Conservation (phyloP, 2,329 filamentous ascomycete genomes). For the Orbilia javanica region DNA sequence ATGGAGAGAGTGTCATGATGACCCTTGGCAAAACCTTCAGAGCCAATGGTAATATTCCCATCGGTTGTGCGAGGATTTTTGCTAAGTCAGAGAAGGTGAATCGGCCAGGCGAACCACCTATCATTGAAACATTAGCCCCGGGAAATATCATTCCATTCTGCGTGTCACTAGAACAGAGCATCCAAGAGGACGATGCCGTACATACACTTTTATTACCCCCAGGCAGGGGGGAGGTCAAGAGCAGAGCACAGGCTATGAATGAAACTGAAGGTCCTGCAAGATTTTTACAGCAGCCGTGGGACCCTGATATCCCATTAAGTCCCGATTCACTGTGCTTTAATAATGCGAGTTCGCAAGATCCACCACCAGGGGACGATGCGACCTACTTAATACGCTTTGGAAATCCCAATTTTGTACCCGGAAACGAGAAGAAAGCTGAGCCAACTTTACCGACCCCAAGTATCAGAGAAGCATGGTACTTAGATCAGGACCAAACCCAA, state of each 20-base stretch:
- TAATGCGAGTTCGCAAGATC: constrained; percentile 14
- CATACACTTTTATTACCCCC: constrained; percentile 37
- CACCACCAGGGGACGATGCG: constrained; percentile 44
- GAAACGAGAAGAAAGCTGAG: constrained; percentile 32
- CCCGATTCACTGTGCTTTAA: constrained; percentile 34
- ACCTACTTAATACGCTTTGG: constrained; percentile 49
- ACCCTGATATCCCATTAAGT: constrained; percentile 32
- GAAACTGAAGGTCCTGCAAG: constrained; percentile 14
- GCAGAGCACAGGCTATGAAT: constrained; percentile 35
- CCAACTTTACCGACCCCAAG: constrained; percentile 38
- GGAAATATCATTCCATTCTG: constrained; percentile 57
- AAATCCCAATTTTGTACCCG: constrained; percentile 21
- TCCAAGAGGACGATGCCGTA: constrained; percentile 52
- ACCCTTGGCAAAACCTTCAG: constrained; percentile 54
- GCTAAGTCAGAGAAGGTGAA: constrained; percentile 24
- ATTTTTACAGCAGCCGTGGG: constrained; percentile 36
- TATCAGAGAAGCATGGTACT: constrained; percentile 54
- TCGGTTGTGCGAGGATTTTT: constrained; percentile 46
- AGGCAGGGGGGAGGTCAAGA: not conserved
- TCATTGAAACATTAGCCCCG: constrained; percentile 39
- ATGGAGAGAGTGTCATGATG: constrained; percentile 49
- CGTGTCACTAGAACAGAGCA: constrained; percentile 36
- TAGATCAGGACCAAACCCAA: constrained; percentile 56
- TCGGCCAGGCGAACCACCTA: constrained; percentile 11
- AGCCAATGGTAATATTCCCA: constrained; percentile 51